These are phyloP conservation scores for Pachysandra terminalis DNA, from an alignment of 164 flowering plant genomes.

Conservation along the genomic window DNA sequence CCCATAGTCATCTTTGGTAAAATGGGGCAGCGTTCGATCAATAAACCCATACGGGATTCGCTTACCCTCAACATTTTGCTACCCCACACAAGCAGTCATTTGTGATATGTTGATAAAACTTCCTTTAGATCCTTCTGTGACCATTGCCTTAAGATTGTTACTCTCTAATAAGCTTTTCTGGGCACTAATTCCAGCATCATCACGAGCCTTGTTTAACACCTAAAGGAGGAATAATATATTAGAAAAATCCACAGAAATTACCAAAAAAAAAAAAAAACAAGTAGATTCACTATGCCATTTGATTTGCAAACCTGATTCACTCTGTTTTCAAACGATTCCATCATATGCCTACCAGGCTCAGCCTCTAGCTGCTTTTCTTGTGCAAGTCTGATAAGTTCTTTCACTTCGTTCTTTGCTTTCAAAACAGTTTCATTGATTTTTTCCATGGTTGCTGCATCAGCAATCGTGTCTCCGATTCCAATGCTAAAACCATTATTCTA, in stretches of 20 bases:
- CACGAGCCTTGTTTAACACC: constrained; percentile 98
- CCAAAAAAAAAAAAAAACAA: too few species aligned
- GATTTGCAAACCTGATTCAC: constrained; percentile 73
- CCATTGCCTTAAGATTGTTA: constrained; percentile 99
- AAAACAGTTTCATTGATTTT: constrained; percentile 88
- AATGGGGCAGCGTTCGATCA: constrained; percentile 91
- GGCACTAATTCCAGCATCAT: constrained; percentile 99
- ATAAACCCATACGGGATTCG: constrained; percentile 92
- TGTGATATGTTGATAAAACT: constrained; percentile 99
- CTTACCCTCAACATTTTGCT: constrained; percentile 99
- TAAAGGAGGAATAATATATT: constrained; percentile 18
- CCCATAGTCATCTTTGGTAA: constrained; percentile 93
- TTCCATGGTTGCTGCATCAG: constrained; percentile 95
- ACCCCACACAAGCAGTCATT: constrained; percentile 99
- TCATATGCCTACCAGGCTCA: constrained; percentile 98
- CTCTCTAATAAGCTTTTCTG: constrained; percentile 95
- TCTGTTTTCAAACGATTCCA: constrained; percentile 96
- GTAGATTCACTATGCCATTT: background rate
- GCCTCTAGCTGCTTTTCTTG: constrained; percentile 77
- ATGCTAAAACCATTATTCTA: constrained; percentile 93
- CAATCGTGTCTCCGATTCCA: constrained; percentile 99
- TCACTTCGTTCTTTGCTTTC: constrained; percentile 83
- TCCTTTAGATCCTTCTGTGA: constrained; percentile 98
- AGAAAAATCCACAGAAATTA: background rate
- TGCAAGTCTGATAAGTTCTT: constrained; percentile 67